Conservation (phyloP, 2,329 filamentous ascomycete species). For the Coniochaeta pulveracea region DNA sequence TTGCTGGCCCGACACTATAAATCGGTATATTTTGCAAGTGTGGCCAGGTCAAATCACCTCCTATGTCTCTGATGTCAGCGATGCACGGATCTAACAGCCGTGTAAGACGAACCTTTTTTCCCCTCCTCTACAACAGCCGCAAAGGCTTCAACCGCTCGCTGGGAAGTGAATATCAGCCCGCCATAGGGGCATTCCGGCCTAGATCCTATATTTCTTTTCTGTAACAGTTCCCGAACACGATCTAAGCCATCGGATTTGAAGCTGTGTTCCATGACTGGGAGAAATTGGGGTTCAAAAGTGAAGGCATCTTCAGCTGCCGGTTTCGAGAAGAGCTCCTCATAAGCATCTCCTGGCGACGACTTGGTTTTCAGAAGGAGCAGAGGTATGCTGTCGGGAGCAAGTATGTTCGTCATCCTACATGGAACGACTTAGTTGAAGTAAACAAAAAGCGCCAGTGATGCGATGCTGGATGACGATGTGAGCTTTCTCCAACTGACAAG, state of each 20-base stretch:
- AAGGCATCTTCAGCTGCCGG: constrained; percentile 24
- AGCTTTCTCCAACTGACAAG: too few relatives aligned
- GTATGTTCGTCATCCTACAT: too few relatives aligned
- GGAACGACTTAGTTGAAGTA: too few relatives aligned
- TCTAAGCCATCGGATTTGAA: constrained; percentile 50
- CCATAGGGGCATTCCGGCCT: constrained; percentile 42
- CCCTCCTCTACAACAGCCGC: constrained; percentile 47
- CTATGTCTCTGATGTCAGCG: constrained; percentile 5
- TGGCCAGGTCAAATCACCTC: constrained; percentile 28
- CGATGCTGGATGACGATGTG: too few relatives aligned
- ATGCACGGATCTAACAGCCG: not conserved
- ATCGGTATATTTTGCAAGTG: constrained; percentile 46
- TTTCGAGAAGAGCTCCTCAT: constrained; percentile 54
- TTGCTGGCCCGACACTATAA: constrained; percentile 75
- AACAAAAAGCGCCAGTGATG: too few relatives aligned
- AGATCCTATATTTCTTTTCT: constrained; percentile 25
- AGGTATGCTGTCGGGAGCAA: constrained; percentile 26
- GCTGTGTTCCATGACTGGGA: constrained; percentile 65
- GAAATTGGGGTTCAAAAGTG: constrained; percentile 53
- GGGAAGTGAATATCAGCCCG: constrained; percentile 75
- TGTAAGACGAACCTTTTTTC: constrained; percentile 21
- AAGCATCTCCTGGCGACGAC: constrained; percentile 59
- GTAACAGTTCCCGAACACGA: constrained; percentile 39
- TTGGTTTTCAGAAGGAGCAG: constrained; percentile 69
- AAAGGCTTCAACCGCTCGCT: constrained; percentile 74